Evolutionary conservation across 805 yeast genomes (phyloP).

Genomic region (Zygosaccharomyces gambellarensis): DNA sequence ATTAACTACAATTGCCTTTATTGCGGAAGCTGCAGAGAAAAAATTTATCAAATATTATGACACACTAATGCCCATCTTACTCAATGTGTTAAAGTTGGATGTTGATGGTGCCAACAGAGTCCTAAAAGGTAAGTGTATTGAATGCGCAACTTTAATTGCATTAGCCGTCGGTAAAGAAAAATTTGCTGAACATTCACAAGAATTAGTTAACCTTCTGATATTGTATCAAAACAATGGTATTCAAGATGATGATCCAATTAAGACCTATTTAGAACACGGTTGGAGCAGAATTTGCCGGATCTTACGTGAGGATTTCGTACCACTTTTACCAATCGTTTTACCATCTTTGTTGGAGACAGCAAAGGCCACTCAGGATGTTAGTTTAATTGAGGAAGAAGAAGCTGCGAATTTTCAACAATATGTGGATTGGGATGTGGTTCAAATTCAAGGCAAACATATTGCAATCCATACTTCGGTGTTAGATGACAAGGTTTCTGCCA

Average conservation of each 20-base stretch:
- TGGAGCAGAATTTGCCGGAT: slow-evolving; percentile 93
- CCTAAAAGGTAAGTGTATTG: slow-evolving; percentile 88
- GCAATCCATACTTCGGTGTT: slow-evolving; percentile 93
- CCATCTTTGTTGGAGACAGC: slow-evolving; percentile 88
- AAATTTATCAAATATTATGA: slow-evolving; percentile 89
- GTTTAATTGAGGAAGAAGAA: slow-evolving; percentile 80
- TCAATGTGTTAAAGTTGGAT: slow-evolving; percentile 73
- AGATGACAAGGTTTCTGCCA: slow-evolving; percentile 90
- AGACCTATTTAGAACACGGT: slow-evolving; percentile 82
- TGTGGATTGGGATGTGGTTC: slow-evolving; percentile 94
- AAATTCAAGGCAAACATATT: slow-evolving; percentile 83
- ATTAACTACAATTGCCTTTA: slow-evolving; percentile 90
- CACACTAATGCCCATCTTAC: slow-evolving; percentile 83
- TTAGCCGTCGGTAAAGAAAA: slow-evolving; percentile 91
- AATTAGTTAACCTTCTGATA: slow-evolving; percentile 66
- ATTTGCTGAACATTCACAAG: slow-evolving; percentile 69
- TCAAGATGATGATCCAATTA: slow-evolving; percentile 80
- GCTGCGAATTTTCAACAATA: slow-evolving; percentile 79
- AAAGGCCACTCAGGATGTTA: slow-evolving; percentile 82
- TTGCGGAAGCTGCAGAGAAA: slow-evolving; percentile 92
- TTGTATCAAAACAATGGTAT: slow-evolving; percentile 57
- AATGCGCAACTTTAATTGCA: slow-evolving; percentile 91
- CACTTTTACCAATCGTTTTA: slow-evolving; percentile 74
- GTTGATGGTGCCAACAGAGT: slow-evolving; percentile 67
- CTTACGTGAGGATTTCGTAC: slow-evolving; percentile 79